Base-by-base conservation (phyloP, 345 rosid genomes). In the Angophora floribunda region DNA sequence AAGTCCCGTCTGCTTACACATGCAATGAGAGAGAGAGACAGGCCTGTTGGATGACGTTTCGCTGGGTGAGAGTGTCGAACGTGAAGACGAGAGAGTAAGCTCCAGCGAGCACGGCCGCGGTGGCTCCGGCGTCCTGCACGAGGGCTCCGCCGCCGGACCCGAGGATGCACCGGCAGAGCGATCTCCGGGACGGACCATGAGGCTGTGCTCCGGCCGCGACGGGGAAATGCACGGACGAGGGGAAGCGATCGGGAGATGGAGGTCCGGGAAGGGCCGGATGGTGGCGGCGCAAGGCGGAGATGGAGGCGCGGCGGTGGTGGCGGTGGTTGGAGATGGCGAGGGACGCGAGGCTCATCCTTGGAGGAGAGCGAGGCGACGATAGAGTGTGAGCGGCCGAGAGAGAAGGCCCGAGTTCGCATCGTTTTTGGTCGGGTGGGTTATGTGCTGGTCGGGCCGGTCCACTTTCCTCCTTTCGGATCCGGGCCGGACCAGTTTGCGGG, bases 1-100 rank as follows among this genome's bases (percentile, higher is more conserved):
- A 75, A 19, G 82, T 36, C 11, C 7, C 82, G 7, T 36, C 41
- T 70, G 47, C 82, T 44, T 75, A 5, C 82, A 19, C 82, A 36
- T 36, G 49, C 82, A 70, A 8, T 70, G 6, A 53, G 79, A 78
- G 51, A 51, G 28, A 53, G 67, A 63, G 87, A 8, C 30, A 5
- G 78, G 91, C 99, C 99, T 95, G 99, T 36, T 92, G 91, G 87
- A 97, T 96, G 51, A 95, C 79, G 87, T 96, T 90, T 52, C 93
- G 91, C 55, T 90, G 89, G 30, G 97, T 94, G 92, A 97, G 98
- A 87, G 36, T 87, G 52, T 97, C 95, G 87, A 97, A 97, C 79
- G 93, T 53, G 78, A 89, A 89, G 80, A 96, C 99, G 7, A 97
- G 96, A 67, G 90, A 89, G 88, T 95, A 96, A 0, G 99, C 98